Evolutionary conservation across 2,329 filamentous ascomycete genomes (phyloP).

Genomic region (Alternaria panax): DNA sequence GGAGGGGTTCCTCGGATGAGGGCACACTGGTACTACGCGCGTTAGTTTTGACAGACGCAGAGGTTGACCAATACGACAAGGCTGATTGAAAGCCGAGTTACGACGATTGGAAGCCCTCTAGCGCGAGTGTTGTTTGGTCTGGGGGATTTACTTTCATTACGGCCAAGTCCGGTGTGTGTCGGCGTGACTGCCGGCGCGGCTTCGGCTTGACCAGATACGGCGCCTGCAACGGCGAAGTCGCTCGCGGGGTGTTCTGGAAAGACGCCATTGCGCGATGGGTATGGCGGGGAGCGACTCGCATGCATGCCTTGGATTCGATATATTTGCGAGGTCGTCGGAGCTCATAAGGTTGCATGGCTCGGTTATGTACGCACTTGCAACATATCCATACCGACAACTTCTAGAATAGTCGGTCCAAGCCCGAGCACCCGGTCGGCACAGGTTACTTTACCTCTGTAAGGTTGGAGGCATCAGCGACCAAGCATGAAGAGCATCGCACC

Average conservation of each 20-base stretch:
- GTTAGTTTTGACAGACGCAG: conserved; percentile 17
- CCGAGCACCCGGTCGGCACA: background rate
- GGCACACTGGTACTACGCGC: conserved; percentile 21
- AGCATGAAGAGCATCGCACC: background rate
- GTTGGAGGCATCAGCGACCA: background rate
- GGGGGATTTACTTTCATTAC: conserved; percentile 22
- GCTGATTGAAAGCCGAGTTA: conserved; percentile 23
- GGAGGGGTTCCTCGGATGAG: conserved; percentile 26
- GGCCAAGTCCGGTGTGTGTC: conserved; percentile 18
- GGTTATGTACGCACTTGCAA: background rate
- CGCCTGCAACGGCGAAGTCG: conserved; percentile 27
- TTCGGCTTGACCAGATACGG: conserved; percentile 22
- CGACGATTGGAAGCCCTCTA: conserved; percentile 28
- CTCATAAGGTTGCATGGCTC: background rate
- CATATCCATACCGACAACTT: background rate
- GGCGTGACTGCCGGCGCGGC: conserved; percentile 31
- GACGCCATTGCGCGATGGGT: background rate
- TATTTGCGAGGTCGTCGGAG: background rate
- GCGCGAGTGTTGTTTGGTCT: conserved; percentile 20
- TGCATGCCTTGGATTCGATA: background rate
- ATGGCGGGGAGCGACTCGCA: background rate
- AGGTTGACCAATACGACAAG: conserved; percentile 35
- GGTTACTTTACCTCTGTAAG: background rate
- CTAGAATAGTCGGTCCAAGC: background rate
- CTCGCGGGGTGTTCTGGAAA: conserved; percentile 10